These are phyloP conservation scores for Stentor coeruleus DNA, from an alignment of 73 alveolate species.

Conservation along the genomic window DNA sequence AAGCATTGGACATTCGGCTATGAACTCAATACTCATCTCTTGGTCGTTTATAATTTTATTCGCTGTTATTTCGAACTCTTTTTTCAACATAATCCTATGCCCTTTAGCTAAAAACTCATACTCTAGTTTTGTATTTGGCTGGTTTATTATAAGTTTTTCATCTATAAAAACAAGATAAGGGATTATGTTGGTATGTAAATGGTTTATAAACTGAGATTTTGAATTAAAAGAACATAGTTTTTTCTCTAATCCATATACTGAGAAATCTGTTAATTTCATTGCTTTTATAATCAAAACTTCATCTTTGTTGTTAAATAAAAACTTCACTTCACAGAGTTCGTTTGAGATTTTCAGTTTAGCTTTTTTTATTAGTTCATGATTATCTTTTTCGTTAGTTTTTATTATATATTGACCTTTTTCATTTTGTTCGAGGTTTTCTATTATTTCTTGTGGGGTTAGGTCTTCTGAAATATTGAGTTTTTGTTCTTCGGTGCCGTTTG, in stretches of 20 bases:
- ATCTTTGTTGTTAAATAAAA: not conserved
- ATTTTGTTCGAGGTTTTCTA: not conserved
- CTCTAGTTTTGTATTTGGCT: not conserved
- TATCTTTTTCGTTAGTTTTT: not conserved
- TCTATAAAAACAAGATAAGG: not conserved
- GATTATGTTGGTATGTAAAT: not conserved
- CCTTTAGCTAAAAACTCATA: not conserved
- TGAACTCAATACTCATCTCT: not conserved
- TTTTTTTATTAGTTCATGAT: not conserved
- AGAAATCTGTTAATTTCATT: not conserved
- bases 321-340: not conserved
- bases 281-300: not conserved
- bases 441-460: not conserved
- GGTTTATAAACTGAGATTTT: not conserved
- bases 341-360: not conserved
- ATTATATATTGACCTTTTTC: not conserved
- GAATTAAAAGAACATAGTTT: not conserved
- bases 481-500: not conserved
- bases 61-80: not conserved
- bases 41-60: not conserved
- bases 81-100: not conserved
- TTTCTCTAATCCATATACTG: not conserved
- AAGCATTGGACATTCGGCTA: not conserved
- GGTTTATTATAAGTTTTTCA: not conserved
- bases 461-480: not conserved